These are phyloP conservation scores for Saussurea involucrata DNA, from an alignment of 129 eudicot species.

Conservation along the genomic window DNA sequence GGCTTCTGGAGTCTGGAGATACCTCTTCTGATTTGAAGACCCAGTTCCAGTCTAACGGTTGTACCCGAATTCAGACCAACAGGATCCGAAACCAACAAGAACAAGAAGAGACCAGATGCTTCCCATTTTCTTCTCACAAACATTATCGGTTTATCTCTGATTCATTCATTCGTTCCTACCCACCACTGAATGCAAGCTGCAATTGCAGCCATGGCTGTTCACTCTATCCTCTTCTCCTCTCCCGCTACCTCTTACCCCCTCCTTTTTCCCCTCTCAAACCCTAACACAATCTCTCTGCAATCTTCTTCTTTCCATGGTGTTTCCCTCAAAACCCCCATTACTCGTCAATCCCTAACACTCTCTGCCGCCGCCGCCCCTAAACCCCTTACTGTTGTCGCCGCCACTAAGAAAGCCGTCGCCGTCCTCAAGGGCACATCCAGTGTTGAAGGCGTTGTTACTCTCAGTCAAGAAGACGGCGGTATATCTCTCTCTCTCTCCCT, in stretches of 20 bases:
- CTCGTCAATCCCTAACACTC: constrained; percentile 42
- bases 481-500: constrained; percentile 1
- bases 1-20: not conserved
- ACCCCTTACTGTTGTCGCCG: constrained; percentile 73
- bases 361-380: constrained; percentile 43
- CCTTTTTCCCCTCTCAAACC: constrained; percentile 44
- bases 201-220: constrained; percentile 77
- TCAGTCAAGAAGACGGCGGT: constrained; percentile 80
- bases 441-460: constrained; percentile 93
- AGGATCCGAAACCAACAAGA: constrained; percentile 3
- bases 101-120: not conserved
- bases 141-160: constrained; percentile 33
- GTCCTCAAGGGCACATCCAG: constrained; percentile 81
- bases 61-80: constrained; percentile 23
- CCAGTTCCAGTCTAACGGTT: not conserved
- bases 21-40: not conserved
- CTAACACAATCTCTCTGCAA: constrained; percentile 21
- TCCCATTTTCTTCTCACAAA: constrained; percentile 15
- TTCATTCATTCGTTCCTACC: not conserved
- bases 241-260: constrained; percentile 23
- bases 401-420: constrained; percentile 86
- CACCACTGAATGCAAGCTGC: constrained; percentile 53
- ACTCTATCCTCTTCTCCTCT: constrained; percentile 48
- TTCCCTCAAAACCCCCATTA: constrained; percentile 41
- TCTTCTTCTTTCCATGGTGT: constrained; percentile 56